A percentile compares a stretch with the other conserved stretches of the same genome.
Conservation (phyloP, 148 eudicot species). For the Rhododendron williamsianum region DNA sequence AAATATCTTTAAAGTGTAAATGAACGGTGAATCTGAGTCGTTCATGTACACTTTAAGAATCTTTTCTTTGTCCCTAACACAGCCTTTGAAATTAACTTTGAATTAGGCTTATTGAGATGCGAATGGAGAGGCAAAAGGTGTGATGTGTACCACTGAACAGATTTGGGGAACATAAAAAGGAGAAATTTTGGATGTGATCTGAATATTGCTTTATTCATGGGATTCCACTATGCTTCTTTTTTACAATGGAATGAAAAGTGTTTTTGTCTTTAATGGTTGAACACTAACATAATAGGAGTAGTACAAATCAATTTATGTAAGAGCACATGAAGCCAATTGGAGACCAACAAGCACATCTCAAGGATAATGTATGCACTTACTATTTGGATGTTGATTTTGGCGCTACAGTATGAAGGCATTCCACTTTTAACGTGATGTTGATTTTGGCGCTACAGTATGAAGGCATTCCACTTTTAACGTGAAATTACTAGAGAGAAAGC, state of each 20-base stretch:
- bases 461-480: too few species aligned
- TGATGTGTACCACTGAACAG: background rate
- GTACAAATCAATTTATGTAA: background rate
- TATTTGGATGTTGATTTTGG: too few species aligned
- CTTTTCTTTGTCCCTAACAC: too few species aligned
- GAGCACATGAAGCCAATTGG: background rate
- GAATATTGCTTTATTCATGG: background rate
- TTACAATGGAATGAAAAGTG: background rate
- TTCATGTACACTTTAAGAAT: too few species aligned
- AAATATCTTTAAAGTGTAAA: too few species aligned
- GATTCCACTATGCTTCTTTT: background rate
- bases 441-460: too few species aligned
- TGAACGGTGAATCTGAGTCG: too few species aligned
- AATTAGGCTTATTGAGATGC: background rate
- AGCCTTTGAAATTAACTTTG: background rate
- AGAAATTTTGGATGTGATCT: background rate
- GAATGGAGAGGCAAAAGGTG: background rate
- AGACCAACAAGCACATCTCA: background rate
- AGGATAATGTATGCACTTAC: background rate
- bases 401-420: fast-evolving
- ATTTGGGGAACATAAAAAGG: background rate
- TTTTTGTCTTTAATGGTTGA: background rate
- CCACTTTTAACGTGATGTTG: too few species aligned
- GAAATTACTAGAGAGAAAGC: background rate
- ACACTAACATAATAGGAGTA: background rate